phyloP scores from a whole-genome alignment of 352 stramenopile genomes.

The Phytophthora vignae region DNA sequence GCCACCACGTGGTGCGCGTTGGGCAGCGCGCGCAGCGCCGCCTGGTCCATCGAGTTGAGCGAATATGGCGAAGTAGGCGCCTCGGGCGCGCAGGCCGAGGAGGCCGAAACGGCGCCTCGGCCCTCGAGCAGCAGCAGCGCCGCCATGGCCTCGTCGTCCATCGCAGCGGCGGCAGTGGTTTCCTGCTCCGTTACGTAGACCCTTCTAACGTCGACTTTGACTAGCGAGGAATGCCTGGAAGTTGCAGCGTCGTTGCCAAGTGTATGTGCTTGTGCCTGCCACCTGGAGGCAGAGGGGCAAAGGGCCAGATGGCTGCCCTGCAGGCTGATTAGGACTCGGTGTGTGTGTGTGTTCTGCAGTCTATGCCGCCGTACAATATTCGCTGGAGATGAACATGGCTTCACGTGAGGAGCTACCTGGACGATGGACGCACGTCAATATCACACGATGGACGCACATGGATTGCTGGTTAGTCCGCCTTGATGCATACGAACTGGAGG shows the following conservation, averaged over 20 bases:
- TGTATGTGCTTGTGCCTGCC: constrained; percentile 2
- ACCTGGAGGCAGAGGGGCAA: constrained; percentile 16
- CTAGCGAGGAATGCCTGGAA: constrained; percentile 3
- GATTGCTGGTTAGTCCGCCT: too few species aligned
- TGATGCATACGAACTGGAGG: background rate
- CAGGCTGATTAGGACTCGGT: constrained; percentile 15
- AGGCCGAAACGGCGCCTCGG: constrained; percentile 5
- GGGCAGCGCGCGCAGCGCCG: constrained; percentile 40
- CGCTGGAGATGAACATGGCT: constrained; percentile 3
- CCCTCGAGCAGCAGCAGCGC: background rate
- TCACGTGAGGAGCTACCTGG: background rate
- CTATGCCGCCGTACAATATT: constrained; percentile 20
- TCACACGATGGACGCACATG: background rate
- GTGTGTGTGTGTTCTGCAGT: background rate
- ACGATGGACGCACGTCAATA: too few species aligned
- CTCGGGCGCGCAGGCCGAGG: constrained; percentile 2
- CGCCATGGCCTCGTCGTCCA: constrained; percentile 24
- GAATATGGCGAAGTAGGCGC: constrained; percentile 30
- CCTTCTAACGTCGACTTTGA: background rate
- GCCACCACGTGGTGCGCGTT: constrained; percentile 47
- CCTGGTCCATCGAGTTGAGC: constrained; percentile 33
- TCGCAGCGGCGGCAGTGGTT: constrained; percentile 16
- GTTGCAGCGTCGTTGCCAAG: constrained; percentile 15
- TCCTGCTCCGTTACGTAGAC: constrained; percentile 2
- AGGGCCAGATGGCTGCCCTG: too few species aligned